Conservation (phyloP, 352 stramenopile genomes). For the Pythium guiyangense region DNA sequence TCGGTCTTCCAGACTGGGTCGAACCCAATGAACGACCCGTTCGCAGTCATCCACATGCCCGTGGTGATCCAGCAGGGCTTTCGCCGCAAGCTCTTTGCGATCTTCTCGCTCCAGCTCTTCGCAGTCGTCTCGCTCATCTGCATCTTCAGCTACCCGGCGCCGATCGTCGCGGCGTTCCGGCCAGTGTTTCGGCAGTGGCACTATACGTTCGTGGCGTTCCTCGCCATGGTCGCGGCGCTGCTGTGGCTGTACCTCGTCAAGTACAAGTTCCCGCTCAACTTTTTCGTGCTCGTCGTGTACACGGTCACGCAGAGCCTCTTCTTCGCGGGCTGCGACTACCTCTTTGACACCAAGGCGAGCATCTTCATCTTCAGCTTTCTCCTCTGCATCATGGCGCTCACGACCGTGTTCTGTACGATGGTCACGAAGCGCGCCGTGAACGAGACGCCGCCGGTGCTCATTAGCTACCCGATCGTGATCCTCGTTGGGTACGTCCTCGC, state of each 20-base stretch:
- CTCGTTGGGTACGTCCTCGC: constrained; percentile 48
- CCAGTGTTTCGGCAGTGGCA: constrained; percentile 39
- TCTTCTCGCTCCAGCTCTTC: constrained; percentile 66
- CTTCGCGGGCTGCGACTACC: constrained; percentile 46
- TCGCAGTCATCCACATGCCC: constrained; percentile 67
- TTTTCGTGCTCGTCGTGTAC: constrained; percentile 51
- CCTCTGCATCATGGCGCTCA: constrained; percentile 59
- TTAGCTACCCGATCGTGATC: constrained; percentile 54
- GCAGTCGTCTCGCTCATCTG: constrained; percentile 39
- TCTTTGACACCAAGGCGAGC: constrained; percentile 53
- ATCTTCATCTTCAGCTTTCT: constrained; percentile 66
- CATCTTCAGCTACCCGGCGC: constrained; percentile 28
- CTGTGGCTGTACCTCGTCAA: constrained; percentile 73
- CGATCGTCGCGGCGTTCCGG: constrained; percentile 24
- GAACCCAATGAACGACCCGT: constrained; percentile 68
- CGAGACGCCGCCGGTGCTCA: constrained; percentile 27
- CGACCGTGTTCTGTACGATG: constrained; percentile 46
- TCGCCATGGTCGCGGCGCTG: constrained; percentile 46
- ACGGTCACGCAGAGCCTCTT: constrained; percentile 59
- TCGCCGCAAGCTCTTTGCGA: constrained; percentile 66
- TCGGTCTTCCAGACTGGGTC: constrained; percentile 72
- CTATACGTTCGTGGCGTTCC: constrained; percentile 46
- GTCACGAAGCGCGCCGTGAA: constrained; percentile 36
- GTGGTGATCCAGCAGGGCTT: constrained; percentile 64
- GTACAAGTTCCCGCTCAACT: constrained; percentile 70